Evolutionary conservation across 495 filamentous ascomycete species (phyloP), one percentile per base, ranked within the genome.

Genomic region (Aspergillus bertholletiae): DNA sequence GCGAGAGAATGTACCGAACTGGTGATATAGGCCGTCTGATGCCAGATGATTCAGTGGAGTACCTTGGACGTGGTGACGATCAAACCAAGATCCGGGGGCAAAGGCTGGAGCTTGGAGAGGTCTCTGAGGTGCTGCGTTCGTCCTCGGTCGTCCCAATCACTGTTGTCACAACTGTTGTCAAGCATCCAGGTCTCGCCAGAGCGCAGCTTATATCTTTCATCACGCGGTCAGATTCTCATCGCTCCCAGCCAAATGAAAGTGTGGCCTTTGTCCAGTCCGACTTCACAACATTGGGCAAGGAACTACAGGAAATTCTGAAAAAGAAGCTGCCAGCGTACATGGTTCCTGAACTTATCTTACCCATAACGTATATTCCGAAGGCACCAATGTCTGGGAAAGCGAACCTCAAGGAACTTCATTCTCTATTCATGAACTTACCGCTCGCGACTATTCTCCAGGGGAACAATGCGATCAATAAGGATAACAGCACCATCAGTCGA

Each of bases 31-130:
- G 75, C n/a, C 68, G 76, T 7, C 60, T 79, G 49, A 66, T 79
- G 59, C 57, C 65, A 6, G 75, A 78, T 59, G 76, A 64, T n/a
- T 71, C 70, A 11, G 62, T 79, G 27, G 77, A 88, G 24, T 91
- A 90, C 57, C 70, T 83, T n/a, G 87, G 89, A 13, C 80, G 90
- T 15, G 73, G 83, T 1, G 89, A 95, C 59, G 87, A 87, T 44
- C 90, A 92, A 64, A 80, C 89, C 46, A 95, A 93, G 62, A 78
- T 95, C 18, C 78, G 89, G 26, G 90, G 90, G 0, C 84, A 92
- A 57, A 73, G 89, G 52, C 75, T 92, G 24, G 89, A 93, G 57
- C 77, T 94, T 39, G 81, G 82, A 2, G 92, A 96, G 62, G 86
- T 96, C 46, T 80, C 79, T 23, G 73, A 80, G 50, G 74, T 80